phyloP scores from a whole-genome alignment of 2,329 filamentous ascomycete species.

The Bipolaris zeicola region DNA sequence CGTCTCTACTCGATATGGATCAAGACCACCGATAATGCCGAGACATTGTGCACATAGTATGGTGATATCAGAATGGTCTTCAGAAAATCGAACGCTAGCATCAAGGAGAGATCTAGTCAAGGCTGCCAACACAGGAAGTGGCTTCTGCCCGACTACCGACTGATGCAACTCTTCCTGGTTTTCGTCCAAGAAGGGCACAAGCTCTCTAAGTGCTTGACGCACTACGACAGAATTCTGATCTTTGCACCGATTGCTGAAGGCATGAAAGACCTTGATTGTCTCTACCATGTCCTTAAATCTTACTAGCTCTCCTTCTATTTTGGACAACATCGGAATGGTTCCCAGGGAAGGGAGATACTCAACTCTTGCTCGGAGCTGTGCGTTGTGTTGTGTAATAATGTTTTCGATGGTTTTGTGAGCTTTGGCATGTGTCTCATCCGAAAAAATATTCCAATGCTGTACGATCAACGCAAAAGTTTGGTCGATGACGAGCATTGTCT shows the following conservation, averaged over 20 bases:
- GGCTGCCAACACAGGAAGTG: slow-evolving; percentile 72
- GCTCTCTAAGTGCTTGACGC: slow-evolving; percentile 77
- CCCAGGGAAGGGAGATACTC: slow-evolving; percentile 78
- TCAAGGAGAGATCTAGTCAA: slow-evolving; percentile 82
- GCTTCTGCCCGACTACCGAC: slow-evolving; percentile 81
- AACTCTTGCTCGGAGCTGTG: slow-evolving; percentile 68
- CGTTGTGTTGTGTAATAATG: slow-evolving; percentile 67
- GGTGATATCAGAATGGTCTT: slow-evolving; percentile 68
- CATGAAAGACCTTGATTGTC: slow-evolving; percentile 67
- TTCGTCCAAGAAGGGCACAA: slow-evolving; percentile 71
- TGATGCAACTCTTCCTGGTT: slow-evolving; percentile 81
- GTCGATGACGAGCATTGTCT: slow-evolving; percentile 79
- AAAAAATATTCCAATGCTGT: slow-evolving; percentile 76
- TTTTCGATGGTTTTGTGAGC: slow-evolving; percentile 68
- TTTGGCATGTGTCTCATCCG: slow-evolving; percentile 62
- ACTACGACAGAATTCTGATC: slow-evolving; percentile 90
- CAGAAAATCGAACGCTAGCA: slow-evolving; percentile 80
- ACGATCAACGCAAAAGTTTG: slow-evolving; percentile 88
- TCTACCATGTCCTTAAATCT: slow-evolving; percentile 69
- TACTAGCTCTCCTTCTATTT: slow-evolving; percentile 69
- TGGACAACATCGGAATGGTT: slow-evolving; percentile 70
- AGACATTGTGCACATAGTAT: slow-evolving; percentile 79
- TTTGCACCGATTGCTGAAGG: slow-evolving; percentile 74
- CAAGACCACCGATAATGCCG: slow-evolving; percentile 87
- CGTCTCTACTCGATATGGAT: slow-evolving; percentile 85